Base-by-base conservation (phyloP, 805 yeast species). In the Barnettozyma sucrosica region DNA sequence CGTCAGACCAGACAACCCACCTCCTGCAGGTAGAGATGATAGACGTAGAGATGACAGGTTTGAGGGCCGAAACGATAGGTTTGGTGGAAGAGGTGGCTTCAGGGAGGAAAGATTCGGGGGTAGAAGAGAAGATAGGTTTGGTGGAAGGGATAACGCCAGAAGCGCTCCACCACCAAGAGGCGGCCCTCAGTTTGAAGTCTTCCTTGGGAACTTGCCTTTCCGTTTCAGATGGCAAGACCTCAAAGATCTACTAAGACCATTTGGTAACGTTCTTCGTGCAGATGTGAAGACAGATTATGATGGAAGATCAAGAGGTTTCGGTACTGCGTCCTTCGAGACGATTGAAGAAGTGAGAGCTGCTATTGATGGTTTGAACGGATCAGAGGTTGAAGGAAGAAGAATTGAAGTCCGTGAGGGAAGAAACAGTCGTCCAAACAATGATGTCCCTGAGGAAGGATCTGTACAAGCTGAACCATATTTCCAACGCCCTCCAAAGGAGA, bases 1-100 rank as follows among this genome's bases (percentile, higher is more conserved):
- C 65, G 95, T 90, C 9, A 82, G 97, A 69, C 95, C 84, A 63
- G 95, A 89, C 67, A 83, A 87, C 63, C 93, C 93, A 32, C 93
- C 93, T 24, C 93, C 92, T 57, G 69, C 53, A 26, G 47, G 49
- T 34, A 50, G 46, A 21, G 48, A 48, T 14, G 47, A 50, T 34
- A 52, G 48, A 28, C 47, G 49, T 33, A 19, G 56, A 34, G 49
- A 52, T 11, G 44, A 41, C 37, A 41, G 45, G 37, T 45, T 49
- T 18, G 51, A 47, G 9, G 45, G 47, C 24, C 53, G 49, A 36
- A 48, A 51, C 16, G 52, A 50, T 16, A 51, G 57, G 36, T 43
- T 25, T 26, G 52, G 44, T 16, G 52, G 46, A 44, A 46, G 55
- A 43, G 47, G 48, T 32, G 48, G 51, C 13, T 45, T 23, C 39